A percentile compares a stretch with the other conserved stretches of the same genome.
phyloP scores from a whole-genome alignment of 208 protist species.

The Vickermania ingenoplastis region DNA sequence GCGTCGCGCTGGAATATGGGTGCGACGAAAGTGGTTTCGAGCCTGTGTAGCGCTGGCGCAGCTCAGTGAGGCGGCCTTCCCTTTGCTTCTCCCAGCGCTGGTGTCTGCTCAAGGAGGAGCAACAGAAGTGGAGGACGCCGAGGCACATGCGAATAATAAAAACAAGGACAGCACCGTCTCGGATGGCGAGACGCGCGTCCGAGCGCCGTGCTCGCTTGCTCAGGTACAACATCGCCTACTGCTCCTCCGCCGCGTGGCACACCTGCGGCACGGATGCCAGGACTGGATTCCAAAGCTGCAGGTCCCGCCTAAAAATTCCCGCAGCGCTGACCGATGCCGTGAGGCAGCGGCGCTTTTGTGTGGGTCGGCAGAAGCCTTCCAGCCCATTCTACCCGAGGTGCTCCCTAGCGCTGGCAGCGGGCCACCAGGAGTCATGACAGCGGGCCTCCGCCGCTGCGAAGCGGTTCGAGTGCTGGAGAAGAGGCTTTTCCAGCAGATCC shows the following conservation, averaged over 20 bases:
- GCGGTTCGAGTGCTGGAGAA: neutral
- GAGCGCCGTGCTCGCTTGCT: constrained; percentile 1
- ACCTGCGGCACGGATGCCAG: constrained; percentile 27
- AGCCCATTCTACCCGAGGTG: neutral
- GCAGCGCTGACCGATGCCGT: too few species aligned
- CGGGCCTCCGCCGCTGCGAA: neutral
- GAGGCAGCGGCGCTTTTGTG: constrained; percentile 13
- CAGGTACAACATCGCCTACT: constrained; percentile 26
- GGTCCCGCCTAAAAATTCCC: too few species aligned
- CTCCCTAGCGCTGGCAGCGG: neutral
- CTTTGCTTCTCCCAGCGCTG: constrained; percentile 33
- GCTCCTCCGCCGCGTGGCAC: constrained; percentile 29
- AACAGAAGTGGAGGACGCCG: neutral
- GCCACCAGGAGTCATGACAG: neutral
- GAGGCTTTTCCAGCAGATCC: neutral
- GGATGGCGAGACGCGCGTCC: neutral
- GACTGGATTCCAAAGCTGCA: constrained; percentile 24
- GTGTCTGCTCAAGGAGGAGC: neutral
- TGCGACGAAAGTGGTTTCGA: neutral
- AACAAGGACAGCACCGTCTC: too few species aligned
- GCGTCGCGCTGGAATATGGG: constrained; percentile 2
- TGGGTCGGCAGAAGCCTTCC: neutral
- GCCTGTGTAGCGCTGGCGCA: constrained; percentile 30
- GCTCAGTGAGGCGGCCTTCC: constrained; percentile 52
- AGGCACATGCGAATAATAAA: too few species aligned